Conservation (phyloP, 2,329 filamentous ascomycete species). For the Pseudodiploospora longispora region DNA sequence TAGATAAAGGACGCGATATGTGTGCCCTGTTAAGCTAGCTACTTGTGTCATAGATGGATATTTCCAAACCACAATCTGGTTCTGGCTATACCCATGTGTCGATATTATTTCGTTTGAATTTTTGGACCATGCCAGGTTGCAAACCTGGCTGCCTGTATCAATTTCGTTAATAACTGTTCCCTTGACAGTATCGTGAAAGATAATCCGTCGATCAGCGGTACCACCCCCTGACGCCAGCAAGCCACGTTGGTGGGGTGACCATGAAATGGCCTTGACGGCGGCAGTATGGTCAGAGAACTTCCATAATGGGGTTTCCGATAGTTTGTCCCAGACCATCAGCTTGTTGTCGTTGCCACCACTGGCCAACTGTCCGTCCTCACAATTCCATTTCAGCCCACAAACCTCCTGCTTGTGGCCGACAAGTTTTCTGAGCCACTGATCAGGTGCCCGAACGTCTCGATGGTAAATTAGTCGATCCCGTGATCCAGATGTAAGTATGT, state of each 20-base stretch:
- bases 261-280: slow-evolving; percentile 94
- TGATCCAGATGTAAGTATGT: slow-evolving; percentile 92
- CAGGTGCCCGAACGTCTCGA: slow-evolving; percentile 85
- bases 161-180: slow-evolving; percentile 76
- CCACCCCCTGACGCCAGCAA: slow-evolving; percentile 93
- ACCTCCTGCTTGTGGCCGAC: slow-evolving; percentile 97
- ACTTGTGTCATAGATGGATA: slow-evolving; percentile 98
- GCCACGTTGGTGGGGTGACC: slow-evolving; percentile 93
- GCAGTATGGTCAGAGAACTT: slow-evolving; percentile 94
- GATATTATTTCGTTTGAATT: slow-evolving; percentile 97
- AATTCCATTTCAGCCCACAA: slow-evolving; percentile 94
- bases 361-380: slow-evolving; percentile 87
- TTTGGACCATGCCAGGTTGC: slow-evolving; percentile 94
- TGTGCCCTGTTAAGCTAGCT: slow-evolving; percentile 89
- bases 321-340: slow-evolving; percentile 95
- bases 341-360: slow-evolving; percentile 98
- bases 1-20: slow-evolving; percentile 89
- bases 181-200: slow-evolving; percentile 94
- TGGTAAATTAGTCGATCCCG: slow-evolving; percentile 91
- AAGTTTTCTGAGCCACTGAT: slow-evolving; percentile 81
- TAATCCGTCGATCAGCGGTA: slow-evolving; percentile 91
- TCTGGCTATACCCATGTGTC: slow-evolving; percentile 95
- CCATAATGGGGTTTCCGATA: slow-evolving; percentile 84
- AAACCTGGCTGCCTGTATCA: slow-evolving; percentile 97
- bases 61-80: slow-evolving; percentile 99